Evolutionary conservation across 371 early-diverging fungal genomes (phyloP), one percentile per base, ranked within the genome.

Genomic region (Mortierella sp.): DNA sequence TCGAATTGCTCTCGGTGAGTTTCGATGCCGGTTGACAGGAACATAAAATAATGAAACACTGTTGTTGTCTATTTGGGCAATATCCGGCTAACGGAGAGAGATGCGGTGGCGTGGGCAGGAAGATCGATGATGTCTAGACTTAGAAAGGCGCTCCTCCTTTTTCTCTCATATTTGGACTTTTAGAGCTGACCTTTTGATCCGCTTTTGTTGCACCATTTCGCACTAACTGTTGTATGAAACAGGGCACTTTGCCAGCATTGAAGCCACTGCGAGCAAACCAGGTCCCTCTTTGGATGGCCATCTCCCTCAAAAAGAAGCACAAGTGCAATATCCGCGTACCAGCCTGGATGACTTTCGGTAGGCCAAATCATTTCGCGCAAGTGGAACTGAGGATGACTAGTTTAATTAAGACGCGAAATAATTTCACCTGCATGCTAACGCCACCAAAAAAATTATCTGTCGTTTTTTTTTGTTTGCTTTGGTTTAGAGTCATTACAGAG

Each of bases 241-340:
- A 95, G 95, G 93, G 92, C 9, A 71, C 89, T 1, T 87, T 90
- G 71, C 95, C 95, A 1, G 93, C 95, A 7, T 93, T 97, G 71
- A 89, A 89, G 40, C 98, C 98, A 3, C 95, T 95, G 16, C 79
- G 90, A 19, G 86, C 88, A 64, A 86, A 89, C 11, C 76, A 89
- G 74, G 97, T 96, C 0, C 96, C 96, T 41, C 85, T 96, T 11
- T 97, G 98, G 98, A 89, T 97, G 50, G 97, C 97, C 7, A 80
- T 96, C 11, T 80, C 91, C n/a, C 86, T 97, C 85, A 96, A 96
- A 74, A 90, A 91, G 78, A 91, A 94, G 48, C 90, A 93, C 66
- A 92, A 93, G 70, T 96, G 97, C 83, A 89, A 85, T 34, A 94
- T 97, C n/a, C 86, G 92, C n/a, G 90, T 93, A 43, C 98, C 98